Evolutionary conservation across 129 eudicot species (phyloP).

Genomic region (Flaveria linearis): DNA sequence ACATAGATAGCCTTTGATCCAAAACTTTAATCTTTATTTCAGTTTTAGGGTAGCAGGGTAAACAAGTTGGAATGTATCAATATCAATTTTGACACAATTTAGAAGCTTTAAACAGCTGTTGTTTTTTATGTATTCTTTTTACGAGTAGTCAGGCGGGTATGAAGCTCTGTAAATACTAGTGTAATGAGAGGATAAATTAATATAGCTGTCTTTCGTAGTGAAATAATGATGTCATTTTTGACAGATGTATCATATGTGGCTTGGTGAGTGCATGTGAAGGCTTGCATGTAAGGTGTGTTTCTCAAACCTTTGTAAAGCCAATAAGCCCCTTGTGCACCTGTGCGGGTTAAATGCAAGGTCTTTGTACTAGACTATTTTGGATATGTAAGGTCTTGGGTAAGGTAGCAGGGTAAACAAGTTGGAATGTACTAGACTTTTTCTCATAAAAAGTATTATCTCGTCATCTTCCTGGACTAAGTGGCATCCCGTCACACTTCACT

Average conservation of each 20-base stretch:
- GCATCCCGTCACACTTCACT: too few relatives aligned
- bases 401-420: too few relatives aligned
- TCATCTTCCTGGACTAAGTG: too few relatives aligned
- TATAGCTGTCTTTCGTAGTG: neutral
- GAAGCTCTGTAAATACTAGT: constrained; percentile 27
- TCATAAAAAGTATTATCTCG: too few relatives aligned
- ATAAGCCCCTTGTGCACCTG: neutral
- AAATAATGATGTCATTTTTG: neutral
- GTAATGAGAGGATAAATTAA: constrained; percentile 2
- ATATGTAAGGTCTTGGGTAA: too few relatives aligned
- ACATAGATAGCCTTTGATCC: constrained; percentile 24
- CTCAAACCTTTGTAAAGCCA: neutral
- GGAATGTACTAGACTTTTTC: too few relatives aligned
- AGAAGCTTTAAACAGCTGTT: neutral
- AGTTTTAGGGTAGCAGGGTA: constrained; percentile 20
- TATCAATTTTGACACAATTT: constrained; percentile 33
- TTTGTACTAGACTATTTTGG: too few relatives aligned
- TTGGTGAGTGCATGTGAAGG: neutral
- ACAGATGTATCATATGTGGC: neutral
- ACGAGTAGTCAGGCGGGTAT: neutral
- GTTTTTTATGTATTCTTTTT: neutral
- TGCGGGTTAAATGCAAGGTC: too few relatives aligned
- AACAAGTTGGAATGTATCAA: constrained; percentile 31
- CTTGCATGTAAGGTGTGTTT: neutral
- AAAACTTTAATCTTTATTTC: constrained; percentile 26